Conservation (phyloP, 768 basidiomycete species). For the Candolleomyces efflorescens region DNA sequence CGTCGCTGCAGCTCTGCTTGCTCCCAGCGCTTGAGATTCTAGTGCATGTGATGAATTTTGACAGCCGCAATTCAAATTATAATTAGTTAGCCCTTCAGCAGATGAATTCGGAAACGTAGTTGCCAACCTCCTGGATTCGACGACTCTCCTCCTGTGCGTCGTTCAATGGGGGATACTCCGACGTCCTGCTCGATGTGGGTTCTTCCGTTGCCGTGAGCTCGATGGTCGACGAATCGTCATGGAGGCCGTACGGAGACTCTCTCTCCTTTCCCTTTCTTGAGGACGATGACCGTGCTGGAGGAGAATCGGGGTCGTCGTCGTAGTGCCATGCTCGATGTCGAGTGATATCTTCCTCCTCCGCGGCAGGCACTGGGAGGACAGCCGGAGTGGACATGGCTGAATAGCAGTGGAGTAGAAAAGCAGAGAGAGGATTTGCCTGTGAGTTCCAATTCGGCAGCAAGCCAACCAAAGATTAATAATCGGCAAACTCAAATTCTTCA, state of each 20-base stretch:
- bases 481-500: neutral
- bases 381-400: slow-evolving; percentile 4
- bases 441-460: neutral
- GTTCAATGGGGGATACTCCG: slow-evolving; percentile 60
- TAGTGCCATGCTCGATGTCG: slow-evolving; percentile 14
- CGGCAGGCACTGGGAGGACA: neutral
- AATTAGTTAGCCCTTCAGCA: neutral
- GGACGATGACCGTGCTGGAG: neutral
- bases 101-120: neutral
- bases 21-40: slow-evolving; percentile 82
- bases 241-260: slow-evolving; percentile 19
- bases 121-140: slow-evolving; percentile 64
- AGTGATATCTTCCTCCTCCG: slow-evolving; percentile 41
- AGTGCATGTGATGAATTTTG: slow-evolving; percentile 2
- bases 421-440: neutral
- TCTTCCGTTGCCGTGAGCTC: slow-evolving; percentile 24
- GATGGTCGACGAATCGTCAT: slow-evolving; percentile 11
- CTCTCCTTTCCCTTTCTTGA: slow-evolving; percentile 31
- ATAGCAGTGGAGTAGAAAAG: neutral
- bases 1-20: slow-evolving; percentile 70
- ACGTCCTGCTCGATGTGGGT: slow-evolving; percentile 18
- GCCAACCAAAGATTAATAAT: neutral
- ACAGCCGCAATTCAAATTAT: neutral
- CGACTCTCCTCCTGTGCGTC: slow-evolving; percentile 67
- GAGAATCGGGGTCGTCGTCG: slow-evolving; percentile 12